Conservation (phyloP, 352 stramenopile genomes). For the Pseudoperonospora humuli region DNA sequence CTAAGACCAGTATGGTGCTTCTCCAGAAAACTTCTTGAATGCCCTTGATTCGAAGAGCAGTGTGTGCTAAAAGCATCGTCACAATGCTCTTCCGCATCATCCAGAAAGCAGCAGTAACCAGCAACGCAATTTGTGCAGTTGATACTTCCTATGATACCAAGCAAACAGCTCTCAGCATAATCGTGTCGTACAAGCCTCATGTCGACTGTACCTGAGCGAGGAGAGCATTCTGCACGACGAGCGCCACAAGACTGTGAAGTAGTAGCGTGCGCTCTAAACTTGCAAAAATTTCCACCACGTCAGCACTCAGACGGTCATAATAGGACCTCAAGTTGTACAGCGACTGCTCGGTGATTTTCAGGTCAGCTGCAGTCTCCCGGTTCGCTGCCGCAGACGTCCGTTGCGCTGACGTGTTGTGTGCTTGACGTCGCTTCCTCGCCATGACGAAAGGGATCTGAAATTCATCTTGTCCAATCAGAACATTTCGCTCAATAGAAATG, state of each 20-base stretch:
- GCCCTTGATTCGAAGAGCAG: conserved; percentile 1
- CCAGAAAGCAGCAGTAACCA: conserved; percentile 32
- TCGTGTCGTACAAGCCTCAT: too few relatives aligned
- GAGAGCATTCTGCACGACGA: conserved; percentile 34
- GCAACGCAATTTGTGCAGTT: conserved; percentile 20
- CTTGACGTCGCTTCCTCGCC: conserved; percentile 34
- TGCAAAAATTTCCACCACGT: conserved; percentile 10
- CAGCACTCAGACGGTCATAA: conserved; percentile 12
- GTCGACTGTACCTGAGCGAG: conserved; percentile 34
- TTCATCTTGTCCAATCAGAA: conserved; percentile 4
- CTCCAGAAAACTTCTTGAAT: too few relatives aligned
- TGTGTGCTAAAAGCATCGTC: conserved; percentile 8
- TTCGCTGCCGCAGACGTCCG: conserved; percentile 5
- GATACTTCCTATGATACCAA: conserved; percentile 19
- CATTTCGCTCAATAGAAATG: too few relatives aligned
- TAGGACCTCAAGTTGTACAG: conserved; percentile 3
- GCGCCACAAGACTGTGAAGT: conserved; percentile 26
- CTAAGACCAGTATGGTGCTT: neutral
- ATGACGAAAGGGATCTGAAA: conserved; percentile 17
- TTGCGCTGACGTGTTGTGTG: neutral
- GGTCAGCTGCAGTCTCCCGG: conserved; percentile 2
- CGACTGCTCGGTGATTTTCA: conserved; percentile 11
- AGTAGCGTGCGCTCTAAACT: conserved; percentile 28
- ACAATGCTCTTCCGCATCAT: conserved; percentile 25
- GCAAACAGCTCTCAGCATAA: too few relatives aligned